Conservation (phyloP, 1,284 basidiomycete species). For the Microbotryomycetes sp. region DNA sequence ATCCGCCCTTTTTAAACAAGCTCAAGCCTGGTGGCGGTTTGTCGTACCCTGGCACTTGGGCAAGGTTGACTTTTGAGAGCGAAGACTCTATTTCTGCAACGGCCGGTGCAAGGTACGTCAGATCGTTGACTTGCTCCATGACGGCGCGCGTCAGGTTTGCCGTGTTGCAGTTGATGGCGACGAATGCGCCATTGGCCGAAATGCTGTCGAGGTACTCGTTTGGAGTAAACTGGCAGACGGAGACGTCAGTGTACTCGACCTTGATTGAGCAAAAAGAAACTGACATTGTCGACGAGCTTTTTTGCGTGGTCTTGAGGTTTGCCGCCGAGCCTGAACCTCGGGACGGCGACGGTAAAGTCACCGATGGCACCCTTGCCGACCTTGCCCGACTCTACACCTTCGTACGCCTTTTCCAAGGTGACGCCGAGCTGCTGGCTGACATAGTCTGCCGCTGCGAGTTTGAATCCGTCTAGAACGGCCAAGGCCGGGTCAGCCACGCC, state of each 20-base stretch:
- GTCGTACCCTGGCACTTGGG: constrained; percentile 30
- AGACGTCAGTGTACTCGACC: background rate
- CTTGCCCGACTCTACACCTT: constrained; percentile 81
- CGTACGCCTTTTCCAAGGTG: constrained; percentile 59
- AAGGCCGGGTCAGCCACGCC: constrained; percentile 55
- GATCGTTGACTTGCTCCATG: constrained; percentile 69
- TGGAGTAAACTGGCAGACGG: constrained; percentile 43
- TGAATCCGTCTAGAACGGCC: constrained; percentile 74
- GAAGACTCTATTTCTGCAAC: constrained; percentile 21
- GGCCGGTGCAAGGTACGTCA: constrained; percentile 50
- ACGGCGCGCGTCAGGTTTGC: constrained; percentile 65
- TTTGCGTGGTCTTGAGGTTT: constrained; percentile 72
- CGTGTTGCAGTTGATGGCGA: constrained; percentile 70
- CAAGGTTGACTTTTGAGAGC: constrained; percentile 15
- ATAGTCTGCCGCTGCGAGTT: constrained; percentile 70
- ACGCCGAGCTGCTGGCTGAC: constrained; percentile 63
- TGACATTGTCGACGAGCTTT: constrained; percentile 64
- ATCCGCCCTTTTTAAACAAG: constrained; percentile 48
- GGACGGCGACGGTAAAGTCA: constrained; percentile 87
- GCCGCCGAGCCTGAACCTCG: constrained; percentile 77
- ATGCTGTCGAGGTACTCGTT: constrained; percentile 54
- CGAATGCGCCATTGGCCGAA: constrained; percentile 65
- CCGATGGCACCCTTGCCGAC: constrained; percentile 55
- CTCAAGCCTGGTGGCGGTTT: constrained; percentile 29
- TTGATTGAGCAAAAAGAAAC: constrained; percentile 34